Percentiles rank a stretch among this genome's conserved stretches.
These are phyloP conservation scores for Tubosaeta sp. DNA, from an alignment of 768 basidiomycete species.

Conservation along the genomic window DNA sequence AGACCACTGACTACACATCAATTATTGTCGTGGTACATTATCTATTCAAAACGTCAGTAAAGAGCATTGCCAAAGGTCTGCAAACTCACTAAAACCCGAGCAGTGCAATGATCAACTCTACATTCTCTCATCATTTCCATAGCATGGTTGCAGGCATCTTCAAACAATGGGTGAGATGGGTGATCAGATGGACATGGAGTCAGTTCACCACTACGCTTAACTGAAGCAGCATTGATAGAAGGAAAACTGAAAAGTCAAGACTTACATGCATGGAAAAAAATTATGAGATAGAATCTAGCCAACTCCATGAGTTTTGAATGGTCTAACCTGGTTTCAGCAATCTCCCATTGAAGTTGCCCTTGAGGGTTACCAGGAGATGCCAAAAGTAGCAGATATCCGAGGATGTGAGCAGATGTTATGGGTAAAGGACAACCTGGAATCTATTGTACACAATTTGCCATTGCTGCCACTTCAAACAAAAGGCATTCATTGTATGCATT, in stretches of 20 bases:
- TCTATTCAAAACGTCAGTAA: neutral
- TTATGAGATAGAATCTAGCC: neutral
- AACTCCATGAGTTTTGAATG: neutral
- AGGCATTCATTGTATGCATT: neutral
- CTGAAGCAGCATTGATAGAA: neutral
- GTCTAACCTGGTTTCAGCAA: neutral
- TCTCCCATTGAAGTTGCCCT: slow-evolving; percentile 2
- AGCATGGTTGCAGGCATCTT: neutral
- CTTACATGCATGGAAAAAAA: neutral
- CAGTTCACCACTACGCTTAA: neutral
- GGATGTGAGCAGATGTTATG: neutral
- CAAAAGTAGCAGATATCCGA: neutral
- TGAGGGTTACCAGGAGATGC: neutral
- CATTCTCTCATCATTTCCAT: neutral
- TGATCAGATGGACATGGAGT: neutral
- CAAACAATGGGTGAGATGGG: neutral
- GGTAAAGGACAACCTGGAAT: neutral
- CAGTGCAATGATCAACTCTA: neutral
- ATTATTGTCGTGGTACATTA: neutral
- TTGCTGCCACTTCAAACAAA: neutral
- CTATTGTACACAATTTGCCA: too few species aligned
- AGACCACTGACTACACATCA: neutral
- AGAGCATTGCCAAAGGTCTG: neutral
- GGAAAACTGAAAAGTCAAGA: neutral
- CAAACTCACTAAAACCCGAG: neutral